Evolutionary conservation across 805 yeast species (phyloP).

Genomic region (Cyberlindnera maritima): DNA sequence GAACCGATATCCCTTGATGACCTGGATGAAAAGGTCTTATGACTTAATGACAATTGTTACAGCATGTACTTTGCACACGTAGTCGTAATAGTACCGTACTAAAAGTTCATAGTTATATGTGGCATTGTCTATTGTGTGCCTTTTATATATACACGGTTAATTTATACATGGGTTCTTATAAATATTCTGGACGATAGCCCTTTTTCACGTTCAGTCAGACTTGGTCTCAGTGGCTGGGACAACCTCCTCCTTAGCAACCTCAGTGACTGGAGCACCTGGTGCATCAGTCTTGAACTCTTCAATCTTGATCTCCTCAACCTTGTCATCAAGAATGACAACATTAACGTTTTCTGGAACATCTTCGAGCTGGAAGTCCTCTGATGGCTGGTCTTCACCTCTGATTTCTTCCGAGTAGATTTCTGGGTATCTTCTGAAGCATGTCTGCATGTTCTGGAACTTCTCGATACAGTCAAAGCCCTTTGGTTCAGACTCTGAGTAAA

Average conservation of each 20-base stretch:
- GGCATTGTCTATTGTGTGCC: not conserved
- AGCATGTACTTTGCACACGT: no score
- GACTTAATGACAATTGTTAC: not conserved
- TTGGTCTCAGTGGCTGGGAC: slow-evolving; percentile 11
- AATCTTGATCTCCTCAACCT: not conserved
- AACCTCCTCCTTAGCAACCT: slow-evolving; percentile 12
- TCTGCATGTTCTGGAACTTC: slow-evolving; percentile 88
- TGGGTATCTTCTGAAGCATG: slow-evolving; percentile 89
- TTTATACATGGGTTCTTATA: not conserved
- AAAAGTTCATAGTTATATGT: no score
- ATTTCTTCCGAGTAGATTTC: slow-evolving; percentile 92
- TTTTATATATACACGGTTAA: not conserved
- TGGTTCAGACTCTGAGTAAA: slow-evolving; percentile 91
- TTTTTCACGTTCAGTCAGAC: slow-evolving; percentile 1
- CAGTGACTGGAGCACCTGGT: slow-evolving; percentile 11
- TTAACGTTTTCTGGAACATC: slow-evolving; percentile 13
- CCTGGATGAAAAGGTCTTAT: not conserved
- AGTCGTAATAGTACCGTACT: no score
- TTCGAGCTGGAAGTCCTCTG: slow-evolving; percentile 18
- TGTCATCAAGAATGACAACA: not conserved
- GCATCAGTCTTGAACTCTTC: not conserved
- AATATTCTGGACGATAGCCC: not conserved
- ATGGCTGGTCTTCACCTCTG: slow-evolving; percentile 65
- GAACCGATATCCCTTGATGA: slow-evolving; percentile 41
- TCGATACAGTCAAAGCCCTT: slow-evolving; percentile 95